phyloP scores from a whole-genome alignment of 345 rosid species.

The Citrus medica region DNA sequence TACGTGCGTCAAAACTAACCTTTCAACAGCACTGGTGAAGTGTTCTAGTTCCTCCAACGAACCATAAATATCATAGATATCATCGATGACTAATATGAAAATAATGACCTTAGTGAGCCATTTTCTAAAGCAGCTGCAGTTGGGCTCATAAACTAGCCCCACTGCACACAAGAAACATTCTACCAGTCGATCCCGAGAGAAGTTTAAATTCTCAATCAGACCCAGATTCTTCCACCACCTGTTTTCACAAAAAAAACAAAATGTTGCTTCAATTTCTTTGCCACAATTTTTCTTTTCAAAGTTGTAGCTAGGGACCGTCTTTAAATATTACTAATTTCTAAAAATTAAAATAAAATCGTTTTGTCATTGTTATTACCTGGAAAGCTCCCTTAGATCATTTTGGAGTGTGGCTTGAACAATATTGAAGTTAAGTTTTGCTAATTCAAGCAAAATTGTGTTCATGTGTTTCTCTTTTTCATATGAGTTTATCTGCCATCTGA shows the following conservation, averaged over 20 bases:
- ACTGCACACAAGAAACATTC: constrained; percentile 47
- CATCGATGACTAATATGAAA: constrained; percentile 43
- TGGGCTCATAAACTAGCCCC: constrained; percentile 36
- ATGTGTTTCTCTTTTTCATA: constrained; percentile 4
- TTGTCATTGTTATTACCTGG: constrained; percentile 25
- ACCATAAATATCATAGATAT: constrained; percentile 53
- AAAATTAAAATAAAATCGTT: too few relatives aligned
- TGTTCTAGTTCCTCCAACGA: constrained; percentile 39
- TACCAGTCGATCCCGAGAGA: constrained; percentile 45
- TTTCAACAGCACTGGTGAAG: constrained; percentile 42
- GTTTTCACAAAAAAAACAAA: neutral
- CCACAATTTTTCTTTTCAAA: too few relatives aligned
- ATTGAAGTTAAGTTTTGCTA: constrained; percentile 49
- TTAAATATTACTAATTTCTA: too few relatives aligned
- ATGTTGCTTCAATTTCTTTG: too few relatives aligned
- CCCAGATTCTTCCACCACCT: constrained; percentile 59
- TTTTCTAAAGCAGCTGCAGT: constrained; percentile 32
- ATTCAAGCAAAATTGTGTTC: constrained; percentile 12
- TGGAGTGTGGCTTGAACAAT: constrained; percentile 41
- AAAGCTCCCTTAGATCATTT: constrained; percentile 36
- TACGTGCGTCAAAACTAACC: constrained; percentile 13
- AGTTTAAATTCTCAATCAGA: constrained; percentile 31
- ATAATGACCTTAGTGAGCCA: constrained; percentile 39
- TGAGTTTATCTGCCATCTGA: constrained; percentile 37
- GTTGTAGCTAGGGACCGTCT: too few relatives aligned